phyloP scores from a whole-genome alignment of 345 rosid species.

The Salix dunnii region DNA sequence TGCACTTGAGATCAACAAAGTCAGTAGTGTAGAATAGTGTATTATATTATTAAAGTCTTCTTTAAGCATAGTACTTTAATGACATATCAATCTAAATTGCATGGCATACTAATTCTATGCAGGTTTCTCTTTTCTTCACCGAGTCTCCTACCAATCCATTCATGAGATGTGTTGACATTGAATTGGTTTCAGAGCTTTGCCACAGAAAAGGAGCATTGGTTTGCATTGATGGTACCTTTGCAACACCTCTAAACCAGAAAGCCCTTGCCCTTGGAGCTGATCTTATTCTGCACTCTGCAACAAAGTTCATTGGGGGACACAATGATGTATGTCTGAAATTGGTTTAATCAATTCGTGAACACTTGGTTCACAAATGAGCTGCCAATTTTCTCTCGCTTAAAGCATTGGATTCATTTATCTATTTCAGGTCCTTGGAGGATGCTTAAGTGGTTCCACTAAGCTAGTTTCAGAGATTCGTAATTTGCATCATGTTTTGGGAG shows the following conservation, averaged over 20 bases:
- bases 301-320: constrained; percentile 92
- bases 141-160: constrained; percentile 98
- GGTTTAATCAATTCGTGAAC: constrained; percentile 1
- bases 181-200: constrained; percentile 81
- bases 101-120: constrained; percentile 23
- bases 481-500: constrained; percentile 92
- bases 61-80: not conserved
- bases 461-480: constrained; percentile 70
- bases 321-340: constrained; percentile 64
- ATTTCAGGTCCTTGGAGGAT: constrained; percentile 89
- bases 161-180: constrained; percentile 87
- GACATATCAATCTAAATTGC: constrained; percentile 9
- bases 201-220: constrained; percentile 85
- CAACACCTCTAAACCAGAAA: constrained; percentile 95
- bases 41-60: not conserved
- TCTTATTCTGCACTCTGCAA: constrained; percentile 86
- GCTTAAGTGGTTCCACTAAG: constrained; percentile 77
- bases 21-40: constrained; percentile 31
- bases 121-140: constrained; percentile 89
- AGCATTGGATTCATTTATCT: constrained; percentile 1
- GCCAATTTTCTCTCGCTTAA: not conserved
- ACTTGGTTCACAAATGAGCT: not conserved
- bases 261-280: constrained; percentile 95
- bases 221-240: constrained; percentile 98
- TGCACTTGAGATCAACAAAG: constrained; percentile 68